Conservation (phyloP, 768 basidiomycete genomes). For the Lentinus tigrinus region DNA sequence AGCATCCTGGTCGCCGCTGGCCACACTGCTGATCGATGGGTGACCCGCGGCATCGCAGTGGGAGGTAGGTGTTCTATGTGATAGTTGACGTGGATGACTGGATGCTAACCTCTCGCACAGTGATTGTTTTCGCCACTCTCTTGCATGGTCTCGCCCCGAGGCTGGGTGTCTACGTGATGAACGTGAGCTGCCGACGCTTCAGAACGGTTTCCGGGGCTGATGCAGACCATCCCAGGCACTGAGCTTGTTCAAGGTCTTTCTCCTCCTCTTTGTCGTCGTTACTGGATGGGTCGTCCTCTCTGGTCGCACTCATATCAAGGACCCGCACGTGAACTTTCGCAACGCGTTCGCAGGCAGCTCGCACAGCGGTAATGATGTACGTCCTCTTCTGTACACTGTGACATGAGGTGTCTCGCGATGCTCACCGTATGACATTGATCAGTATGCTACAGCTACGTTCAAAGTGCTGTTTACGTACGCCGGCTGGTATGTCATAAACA, state of each 20-base stretch:
- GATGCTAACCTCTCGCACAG: conserved; percentile 26
- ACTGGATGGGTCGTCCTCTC: conserved; percentile 62
- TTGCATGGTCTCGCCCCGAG: conserved; percentile 53
- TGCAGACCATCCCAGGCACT: conserved; percentile 35
- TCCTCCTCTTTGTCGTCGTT: conserved; percentile 54
- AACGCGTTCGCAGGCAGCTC: conserved; percentile 58
- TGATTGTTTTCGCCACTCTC: conserved; percentile 48
- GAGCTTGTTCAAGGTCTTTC: conserved; percentile 52
- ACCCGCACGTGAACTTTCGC: conserved; percentile 58
- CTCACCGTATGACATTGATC: neutral
- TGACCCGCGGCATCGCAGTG: conserved; percentile 56
- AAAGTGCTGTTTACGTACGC: conserved; percentile 49
- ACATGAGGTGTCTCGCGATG: no score
- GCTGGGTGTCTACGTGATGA: conserved; percentile 53
- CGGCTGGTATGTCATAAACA: conserved; percentile 59
- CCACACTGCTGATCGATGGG: conserved; percentile 42
- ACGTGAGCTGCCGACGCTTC: no score
- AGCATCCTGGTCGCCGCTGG: conserved; percentile 46
- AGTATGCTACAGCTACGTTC: conserved; percentile 64
- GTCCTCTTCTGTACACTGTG: conserved; percentile 5
- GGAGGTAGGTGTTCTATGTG: conserved; percentile 49
- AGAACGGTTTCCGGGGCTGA: neutral
- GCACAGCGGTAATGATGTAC: conserved; percentile 47
- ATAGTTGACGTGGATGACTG: no score
- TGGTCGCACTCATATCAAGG: conserved; percentile 51